phyloP scores from a whole-genome alignment of 1,284 basidiomycete species.

The Ustilago loliicola region DNA sequence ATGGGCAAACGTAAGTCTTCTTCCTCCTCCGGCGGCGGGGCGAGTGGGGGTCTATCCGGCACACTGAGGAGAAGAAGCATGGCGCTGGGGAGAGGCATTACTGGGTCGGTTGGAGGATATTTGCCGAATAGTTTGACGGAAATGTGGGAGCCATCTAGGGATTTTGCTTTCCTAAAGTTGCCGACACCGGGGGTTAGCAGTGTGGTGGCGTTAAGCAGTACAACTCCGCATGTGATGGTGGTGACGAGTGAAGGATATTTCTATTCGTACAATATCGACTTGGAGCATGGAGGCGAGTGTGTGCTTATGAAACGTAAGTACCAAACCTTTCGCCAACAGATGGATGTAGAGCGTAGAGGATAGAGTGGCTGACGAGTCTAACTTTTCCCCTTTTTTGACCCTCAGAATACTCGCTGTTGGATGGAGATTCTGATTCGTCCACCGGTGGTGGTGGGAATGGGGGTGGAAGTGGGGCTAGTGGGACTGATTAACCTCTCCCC shows the following conservation, averaged over 20 bases:
- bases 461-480: background rate
- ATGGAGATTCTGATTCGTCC: conserved; percentile 6
- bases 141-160: conserved; percentile 95
- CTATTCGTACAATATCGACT: conserved; percentile 94
- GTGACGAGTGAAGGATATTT: conserved; percentile 95
- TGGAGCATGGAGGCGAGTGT: conserved; percentile 96
- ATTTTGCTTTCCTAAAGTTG: conserved; percentile 91
- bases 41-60: conserved; percentile 12
- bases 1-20: conserved; percentile 60
- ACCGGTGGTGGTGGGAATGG: background rate
- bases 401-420: conserved; percentile 18
- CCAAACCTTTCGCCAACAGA: background rate
- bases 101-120: conserved; percentile 83
- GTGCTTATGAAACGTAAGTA: conserved; percentile 81
- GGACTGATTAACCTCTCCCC: background rate
- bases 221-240: conserved; percentile 96
- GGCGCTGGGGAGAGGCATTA: conserved; percentile 55
- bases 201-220: conserved; percentile 71
- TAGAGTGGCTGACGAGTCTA: no score
- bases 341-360: background rate
- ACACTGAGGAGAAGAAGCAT: conserved; percentile 76
- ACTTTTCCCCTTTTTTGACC: no score
- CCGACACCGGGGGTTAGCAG: conserved; percentile 79
- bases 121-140: conserved; percentile 91
- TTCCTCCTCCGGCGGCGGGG: background rate